Percentiles rank a stretch among this genome's conserved stretches.
These are phyloP conservation scores for Arthromyces matolae DNA, from an alignment of 768 basidiomycete species.

Conservation along the genomic window DNA sequence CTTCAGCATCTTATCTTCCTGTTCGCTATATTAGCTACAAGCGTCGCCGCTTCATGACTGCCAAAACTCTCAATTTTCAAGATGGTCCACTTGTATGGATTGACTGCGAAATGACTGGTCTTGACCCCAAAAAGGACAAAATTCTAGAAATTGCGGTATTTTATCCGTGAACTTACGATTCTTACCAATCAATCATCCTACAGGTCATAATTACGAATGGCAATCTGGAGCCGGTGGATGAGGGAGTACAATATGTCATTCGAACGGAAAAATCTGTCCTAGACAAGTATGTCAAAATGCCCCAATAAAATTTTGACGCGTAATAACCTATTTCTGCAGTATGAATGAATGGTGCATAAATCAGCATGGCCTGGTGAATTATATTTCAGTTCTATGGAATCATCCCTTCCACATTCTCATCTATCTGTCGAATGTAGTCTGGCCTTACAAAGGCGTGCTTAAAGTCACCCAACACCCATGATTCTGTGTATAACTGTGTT, in stretches of 20 bases:
- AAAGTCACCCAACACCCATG: conserved; percentile 59
- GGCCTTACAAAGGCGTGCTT: conserved; percentile 82
- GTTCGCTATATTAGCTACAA: neutral
- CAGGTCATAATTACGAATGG: conserved; percentile 91
- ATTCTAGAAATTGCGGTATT: conserved; percentile 78
- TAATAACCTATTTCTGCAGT: conserved; percentile 32
- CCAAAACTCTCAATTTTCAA: conserved; percentile 37
- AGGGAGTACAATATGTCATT: conserved; percentile 76
- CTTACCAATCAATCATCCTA: conserved; percentile 7
- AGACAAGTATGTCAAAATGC: conserved; percentile 51
- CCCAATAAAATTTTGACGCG: neutral
- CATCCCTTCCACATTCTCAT: neutral
- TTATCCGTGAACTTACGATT: neutral
- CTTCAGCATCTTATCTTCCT: neutral
- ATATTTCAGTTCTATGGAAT: neutral
- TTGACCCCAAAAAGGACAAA: conserved; percentile 61
- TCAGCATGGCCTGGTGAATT: conserved; percentile 70
- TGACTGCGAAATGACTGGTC: conserved; percentile 87
- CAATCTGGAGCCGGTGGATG: conserved; percentile 73
- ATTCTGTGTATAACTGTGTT: conserved; percentile 57
- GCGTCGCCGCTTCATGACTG: conserved; percentile 4
- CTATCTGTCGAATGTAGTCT: conserved; percentile 45
- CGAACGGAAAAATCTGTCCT: conserved; percentile 63
- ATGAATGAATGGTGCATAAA: conserved; percentile 88
- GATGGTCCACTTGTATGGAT: conserved; percentile 78